Conservation (phyloP, 345 rosid genomes). For the Geranium brycei region DNA sequence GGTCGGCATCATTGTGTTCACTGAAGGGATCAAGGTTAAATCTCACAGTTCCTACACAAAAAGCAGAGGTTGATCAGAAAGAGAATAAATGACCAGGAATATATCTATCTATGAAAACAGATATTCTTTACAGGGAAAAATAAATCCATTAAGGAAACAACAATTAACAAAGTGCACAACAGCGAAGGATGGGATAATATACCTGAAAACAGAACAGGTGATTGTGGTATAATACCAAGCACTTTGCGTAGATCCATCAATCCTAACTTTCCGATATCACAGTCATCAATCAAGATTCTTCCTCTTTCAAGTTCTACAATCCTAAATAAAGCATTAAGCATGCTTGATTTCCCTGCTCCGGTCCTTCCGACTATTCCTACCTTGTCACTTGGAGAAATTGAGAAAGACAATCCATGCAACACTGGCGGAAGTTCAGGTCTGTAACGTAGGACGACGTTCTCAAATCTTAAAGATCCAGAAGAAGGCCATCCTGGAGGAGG, state of each 20-base stretch:
- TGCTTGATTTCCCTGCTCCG: slow-evolving; percentile 98
- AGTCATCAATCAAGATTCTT: slow-evolving; percentile 77
- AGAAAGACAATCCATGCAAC: slow-evolving; percentile 69
- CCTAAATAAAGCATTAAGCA: slow-evolving; percentile 85
- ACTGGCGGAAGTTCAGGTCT: slow-evolving; percentile 94
- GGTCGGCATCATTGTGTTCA: slow-evolving; percentile 95
- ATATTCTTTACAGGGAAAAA: background rate
- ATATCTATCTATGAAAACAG: background rate
- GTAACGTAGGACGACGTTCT: slow-evolving; percentile 85
- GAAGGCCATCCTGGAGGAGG: slow-evolving; percentile 99
- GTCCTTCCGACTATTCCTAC: slow-evolving; percentile 99
- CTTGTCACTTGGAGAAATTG: slow-evolving; percentile 74
- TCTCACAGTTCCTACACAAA: slow-evolving; percentile 66
- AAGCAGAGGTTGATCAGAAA: background rate
- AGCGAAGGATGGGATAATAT: background rate
- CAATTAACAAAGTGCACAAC: background rate
- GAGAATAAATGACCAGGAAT: background rate
- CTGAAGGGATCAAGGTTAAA: slow-evolving; percentile 95
- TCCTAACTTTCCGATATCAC: slow-evolving; percentile 66
- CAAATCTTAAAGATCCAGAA: slow-evolving; percentile 82
- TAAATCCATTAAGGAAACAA: background rate
- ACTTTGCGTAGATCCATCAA: slow-evolving; percentile 85
- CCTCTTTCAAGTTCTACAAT: slow-evolving; percentile 92
- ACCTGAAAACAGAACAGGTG: slow-evolving; percentile 99
- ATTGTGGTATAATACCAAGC: slow-evolving; percentile 93